phyloP scores from a whole-genome alignment of 2,329 filamentous ascomycete species.

The Aspergillus fructus region DNA sequence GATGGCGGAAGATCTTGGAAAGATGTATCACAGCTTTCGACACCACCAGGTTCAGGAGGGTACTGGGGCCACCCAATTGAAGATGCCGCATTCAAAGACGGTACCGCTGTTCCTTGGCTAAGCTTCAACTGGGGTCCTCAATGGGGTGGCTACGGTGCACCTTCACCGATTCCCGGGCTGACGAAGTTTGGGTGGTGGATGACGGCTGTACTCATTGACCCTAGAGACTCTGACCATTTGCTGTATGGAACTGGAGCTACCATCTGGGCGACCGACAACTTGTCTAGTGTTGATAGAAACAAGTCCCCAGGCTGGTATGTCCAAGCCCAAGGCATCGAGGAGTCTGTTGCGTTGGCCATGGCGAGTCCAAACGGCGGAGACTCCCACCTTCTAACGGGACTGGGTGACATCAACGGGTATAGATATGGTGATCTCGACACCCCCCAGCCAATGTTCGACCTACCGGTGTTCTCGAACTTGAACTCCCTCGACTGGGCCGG shows the following conservation, averaged over 20 bases:
- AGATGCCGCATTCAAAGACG: slow-evolving; percentile 14
- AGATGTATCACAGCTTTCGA: slow-evolving; percentile 16
- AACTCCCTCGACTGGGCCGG: slow-evolving; percentile 18
- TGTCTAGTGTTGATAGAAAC: slow-evolving; percentile 11
- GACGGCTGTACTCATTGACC: slow-evolving; percentile 16
- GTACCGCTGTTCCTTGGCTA: slow-evolving; percentile 14
- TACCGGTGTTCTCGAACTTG: slow-evolving; percentile 16
- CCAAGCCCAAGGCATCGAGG: slow-evolving; percentile 16
- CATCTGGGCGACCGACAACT: slow-evolving; percentile 15
- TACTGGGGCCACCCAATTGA: slow-evolving; percentile 18
- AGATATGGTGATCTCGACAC: slow-evolving; percentile 10
- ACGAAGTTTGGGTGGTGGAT: slow-evolving; percentile 20
- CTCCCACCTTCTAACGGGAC: slow-evolving; percentile 10
- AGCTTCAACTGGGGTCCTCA: slow-evolving; percentile 18
- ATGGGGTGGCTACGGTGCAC: slow-evolving; percentile 17
- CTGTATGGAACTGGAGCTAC: slow-evolving; percentile 16
- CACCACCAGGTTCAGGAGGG: slow-evolving; percentile 12
- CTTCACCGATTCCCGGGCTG: slow-evolving; percentile 13
- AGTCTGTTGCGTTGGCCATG: slow-evolving; percentile 13
- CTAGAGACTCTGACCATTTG: slow-evolving; percentile 11
- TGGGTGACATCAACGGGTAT: slow-evolving; percentile 15
- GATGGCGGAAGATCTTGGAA: slow-evolving; percentile 16
- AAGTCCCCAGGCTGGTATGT: slow-evolving; percentile 12
- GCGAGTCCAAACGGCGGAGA: slow-evolving; percentile 12
- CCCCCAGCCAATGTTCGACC: slow-evolving; percentile 15